phyloP scores from a whole-genome alignment of 1,284 basidiomycete species.

The Takashimella koratensis region DNA sequence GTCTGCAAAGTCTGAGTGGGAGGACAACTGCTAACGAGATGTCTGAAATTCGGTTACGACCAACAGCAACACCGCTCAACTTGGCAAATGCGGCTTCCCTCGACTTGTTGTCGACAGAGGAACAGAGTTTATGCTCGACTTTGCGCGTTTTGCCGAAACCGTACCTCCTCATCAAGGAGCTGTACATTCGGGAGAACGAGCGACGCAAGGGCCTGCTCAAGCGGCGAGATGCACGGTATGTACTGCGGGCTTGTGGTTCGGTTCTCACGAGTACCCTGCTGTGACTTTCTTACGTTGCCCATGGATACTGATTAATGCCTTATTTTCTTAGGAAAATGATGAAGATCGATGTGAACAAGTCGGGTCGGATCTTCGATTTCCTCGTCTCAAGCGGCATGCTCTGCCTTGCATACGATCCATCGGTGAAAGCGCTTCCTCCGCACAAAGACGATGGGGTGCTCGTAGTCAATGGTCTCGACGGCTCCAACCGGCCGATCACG shows the following conservation, averaged over 20 bases:
- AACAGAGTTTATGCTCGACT: slow-evolving; percentile 81
- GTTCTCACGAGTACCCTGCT: neutral
- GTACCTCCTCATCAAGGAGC: slow-evolving; percentile 88
- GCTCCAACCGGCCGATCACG: neutral
- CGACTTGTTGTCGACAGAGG: slow-evolving; percentile 78
- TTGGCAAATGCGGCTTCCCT: slow-evolving; percentile 79
- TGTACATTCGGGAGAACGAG: slow-evolving; percentile 83
- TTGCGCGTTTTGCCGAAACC: slow-evolving; percentile 86
- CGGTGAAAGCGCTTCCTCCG: slow-evolving; percentile 25
- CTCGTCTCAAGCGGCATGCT: slow-evolving; percentile 52
- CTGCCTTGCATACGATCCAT: slow-evolving; percentile 39
- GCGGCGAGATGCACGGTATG: slow-evolving; percentile 70
- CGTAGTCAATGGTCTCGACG: neutral
- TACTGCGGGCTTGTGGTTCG: neutral
- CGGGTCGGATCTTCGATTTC: slow-evolving; percentile 83
- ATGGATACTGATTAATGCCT: too few relatives aligned
- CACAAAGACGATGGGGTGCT: slow-evolving; percentile 21
- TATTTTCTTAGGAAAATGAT: slow-evolving; percentile 58
- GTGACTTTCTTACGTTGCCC: neutral
- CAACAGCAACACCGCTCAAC: slow-evolving; percentile 64
- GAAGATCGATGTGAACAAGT: slow-evolving; percentile 90
- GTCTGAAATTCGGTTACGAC: slow-evolving; percentile 3
- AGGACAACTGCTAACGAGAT: neutral
- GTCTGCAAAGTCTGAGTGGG: neutral
- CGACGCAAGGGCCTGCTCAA: slow-evolving; percentile 80